Conservation (phyloP, 192 early-diverging fungal species). For the Coemansia erecta region DNA sequence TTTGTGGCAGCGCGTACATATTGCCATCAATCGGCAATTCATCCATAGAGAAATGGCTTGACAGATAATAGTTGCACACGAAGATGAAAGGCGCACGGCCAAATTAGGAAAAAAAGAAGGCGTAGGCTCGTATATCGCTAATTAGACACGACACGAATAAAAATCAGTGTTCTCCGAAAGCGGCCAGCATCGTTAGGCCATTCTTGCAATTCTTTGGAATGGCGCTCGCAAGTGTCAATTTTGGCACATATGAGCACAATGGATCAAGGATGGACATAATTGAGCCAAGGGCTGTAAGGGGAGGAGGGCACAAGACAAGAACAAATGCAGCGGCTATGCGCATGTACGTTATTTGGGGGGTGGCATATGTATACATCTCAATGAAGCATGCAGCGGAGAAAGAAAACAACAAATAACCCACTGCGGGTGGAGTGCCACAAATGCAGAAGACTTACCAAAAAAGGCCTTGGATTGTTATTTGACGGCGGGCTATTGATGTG, state of each 20-base stretch:
- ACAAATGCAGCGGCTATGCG: not conserved
- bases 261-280: not conserved
- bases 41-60: no score
- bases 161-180: not conserved
- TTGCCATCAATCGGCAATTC: no score
- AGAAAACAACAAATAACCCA: not conserved
- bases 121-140: not conserved
- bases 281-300: not conserved
- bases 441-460: not conserved
- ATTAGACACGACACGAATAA: no score
- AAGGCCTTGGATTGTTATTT: not conserved
- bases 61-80: no score
- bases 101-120: constrained; percentile 3
- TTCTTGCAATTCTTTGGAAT: not conserved
- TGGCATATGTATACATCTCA: not conserved
- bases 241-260: constrained; percentile 10
- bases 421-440: not conserved
- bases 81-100: not conserved
- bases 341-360: constrained; percentile 1
- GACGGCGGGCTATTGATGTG: no score
- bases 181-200: not conserved
- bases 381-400: not conserved
- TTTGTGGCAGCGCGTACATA: no score
- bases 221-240: constrained; percentile 1
- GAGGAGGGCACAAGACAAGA: constrained; percentile 2